Base-by-base conservation (phyloP, 2,329 filamentous ascomycete genomes). In the Epichloe elymi region DNA sequence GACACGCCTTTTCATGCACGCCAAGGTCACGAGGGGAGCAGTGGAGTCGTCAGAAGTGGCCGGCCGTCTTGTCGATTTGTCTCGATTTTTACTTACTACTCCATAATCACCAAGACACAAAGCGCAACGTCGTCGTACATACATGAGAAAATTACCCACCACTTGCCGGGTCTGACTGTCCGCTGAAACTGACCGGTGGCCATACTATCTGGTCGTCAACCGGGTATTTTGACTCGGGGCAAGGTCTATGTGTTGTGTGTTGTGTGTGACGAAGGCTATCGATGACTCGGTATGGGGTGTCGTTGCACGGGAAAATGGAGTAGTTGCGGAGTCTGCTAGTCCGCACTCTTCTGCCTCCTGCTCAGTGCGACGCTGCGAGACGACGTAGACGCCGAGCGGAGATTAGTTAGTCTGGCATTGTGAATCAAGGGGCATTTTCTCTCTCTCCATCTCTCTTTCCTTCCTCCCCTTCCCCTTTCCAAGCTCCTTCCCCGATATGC, bases 151-250 rank as follows among this genome's bases (percentile, higher is more conserved):
- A 23, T 37, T 8, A 4, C 33, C 17, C 33, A 36, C 19, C 14
- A 20, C 44, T 14, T 6, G 11, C 30, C 15, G 11, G 43, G 17
- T 17, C 43, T 36, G 7, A 17, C 33, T 49, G 48, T 44, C 40
- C 11, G 48, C 40, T 44, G 48, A 43, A 44, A 43, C 20, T 44
- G 48, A 49, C 48, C 48, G 40, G 19, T 15, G 37, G 20, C 40
- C 46, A 41, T 26, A 8, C 2, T 15, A 35, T 48, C 17, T 26
- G 46, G 46, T 40, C 38, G 14, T 33, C 23, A 37, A 35, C 12
- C 23, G n/a, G 46, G 26, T n/a, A 41, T 33, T 48, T 48, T 48
- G 40, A 42, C 39, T 44, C 40, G 40, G 40, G 26, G 15, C 19
- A 36, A 42, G 30, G 36, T 49, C 40, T 49, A 6, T 26, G 6